Base-by-base conservation (phyloP, 768 basidiomycete genomes). In the button mushroom (Agaricus bisporus) region DNA sequence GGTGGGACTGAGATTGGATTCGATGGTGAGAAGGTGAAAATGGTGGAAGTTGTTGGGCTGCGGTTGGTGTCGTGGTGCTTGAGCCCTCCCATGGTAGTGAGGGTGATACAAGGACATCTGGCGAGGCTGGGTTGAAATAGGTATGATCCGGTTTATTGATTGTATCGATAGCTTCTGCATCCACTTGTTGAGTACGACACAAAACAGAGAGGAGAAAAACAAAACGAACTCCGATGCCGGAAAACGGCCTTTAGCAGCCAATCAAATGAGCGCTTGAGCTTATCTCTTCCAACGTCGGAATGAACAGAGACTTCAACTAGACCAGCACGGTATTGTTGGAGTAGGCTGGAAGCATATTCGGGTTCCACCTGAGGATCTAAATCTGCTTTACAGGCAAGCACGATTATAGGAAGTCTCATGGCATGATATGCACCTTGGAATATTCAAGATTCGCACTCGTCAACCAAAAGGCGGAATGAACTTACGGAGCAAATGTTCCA, bases 301-400 rank as follows among this genome's bases (percentile, higher is more conserved):
- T 68, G 64, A 41, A 70, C 77, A 4, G 83, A 79, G 2, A 91
- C 86, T 65, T 90, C 86, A 10, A 93, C 82, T 26, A 97, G 68
- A 8, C 91, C 90, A 7, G 86, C 81, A 59, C 90, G 85, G 65
- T 86, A 86, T 32, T 72, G 69, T 32, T 76, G 69, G 39, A 87
- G 72, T 39, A 84, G 65, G 17, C 68, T 70, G 18, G 72, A 60
- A 4, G 81, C 83, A 44, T 68, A 68, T 49, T 73, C 68, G 9
- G 86, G 81, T 58, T 85, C 76, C n/a, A 91, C 73, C 38, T 71
- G 71, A 37, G 71, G 72, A 17, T 74, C 73, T 17, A 86, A 70
- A 63, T 95, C 90, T 5, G 85, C 84, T 67, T 97, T 98, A 72
- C 93, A 92, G 4, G 90, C 91, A 12, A 98, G 73, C 11, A 92